These are phyloP conservation scores for Leptographium radiaticola DNA, from an alignment of 2,329 filamentous ascomycete genomes.

Conservation along the genomic window DNA sequence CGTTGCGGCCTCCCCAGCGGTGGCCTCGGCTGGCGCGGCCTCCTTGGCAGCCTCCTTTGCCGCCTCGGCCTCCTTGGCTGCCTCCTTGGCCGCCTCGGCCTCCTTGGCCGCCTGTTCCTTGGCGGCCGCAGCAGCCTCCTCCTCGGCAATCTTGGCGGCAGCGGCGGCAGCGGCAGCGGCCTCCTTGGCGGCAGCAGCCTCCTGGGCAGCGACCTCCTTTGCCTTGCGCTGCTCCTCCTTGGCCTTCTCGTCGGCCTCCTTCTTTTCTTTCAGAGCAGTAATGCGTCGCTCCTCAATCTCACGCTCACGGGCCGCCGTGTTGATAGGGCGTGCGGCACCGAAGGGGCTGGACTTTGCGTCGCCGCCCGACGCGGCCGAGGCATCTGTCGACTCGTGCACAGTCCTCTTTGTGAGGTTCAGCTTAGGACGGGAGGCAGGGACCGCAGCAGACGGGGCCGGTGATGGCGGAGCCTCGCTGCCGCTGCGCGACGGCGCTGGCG, in stretches of 20 bases:
- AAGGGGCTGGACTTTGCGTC: conserved; percentile 87
- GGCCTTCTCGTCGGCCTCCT: conserved; percentile 73
- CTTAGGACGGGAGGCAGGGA: conserved; percentile 54
- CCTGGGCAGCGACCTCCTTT: conserved; percentile 51
- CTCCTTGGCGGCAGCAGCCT: conserved; percentile 40
- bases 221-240: conserved; percentile 58
- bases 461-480: conserved; percentile 66
- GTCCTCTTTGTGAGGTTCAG: conserved; percentile 87
- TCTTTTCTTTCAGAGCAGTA: conserved; percentile 64
- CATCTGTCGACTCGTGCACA: conserved; percentile 50
- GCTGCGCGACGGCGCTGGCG: conserved; percentile 56
- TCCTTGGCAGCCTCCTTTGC: neutral
- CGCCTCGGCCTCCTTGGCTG: conserved; percentile 10
- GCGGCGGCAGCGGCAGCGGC: conserved; percentile 38
- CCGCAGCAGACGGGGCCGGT: conserved; percentile 37
- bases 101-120: neutral
- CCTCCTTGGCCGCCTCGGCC: conserved; percentile 1
- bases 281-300: conserved; percentile 83
- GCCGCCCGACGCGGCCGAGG: conserved; percentile 34
- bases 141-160: conserved; percentile 18
- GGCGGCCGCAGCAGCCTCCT: conserved; percentile 1
- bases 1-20: neutral
- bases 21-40: conserved; percentile 1
- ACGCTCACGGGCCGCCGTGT: conserved; percentile 78
- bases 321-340: conserved; percentile 84